Evolutionary conservation across 2,329 filamentous ascomycete species (phyloP), one percentile per base, ranked within the genome.

Genomic region (Epichloe sylvatica): DNA sequence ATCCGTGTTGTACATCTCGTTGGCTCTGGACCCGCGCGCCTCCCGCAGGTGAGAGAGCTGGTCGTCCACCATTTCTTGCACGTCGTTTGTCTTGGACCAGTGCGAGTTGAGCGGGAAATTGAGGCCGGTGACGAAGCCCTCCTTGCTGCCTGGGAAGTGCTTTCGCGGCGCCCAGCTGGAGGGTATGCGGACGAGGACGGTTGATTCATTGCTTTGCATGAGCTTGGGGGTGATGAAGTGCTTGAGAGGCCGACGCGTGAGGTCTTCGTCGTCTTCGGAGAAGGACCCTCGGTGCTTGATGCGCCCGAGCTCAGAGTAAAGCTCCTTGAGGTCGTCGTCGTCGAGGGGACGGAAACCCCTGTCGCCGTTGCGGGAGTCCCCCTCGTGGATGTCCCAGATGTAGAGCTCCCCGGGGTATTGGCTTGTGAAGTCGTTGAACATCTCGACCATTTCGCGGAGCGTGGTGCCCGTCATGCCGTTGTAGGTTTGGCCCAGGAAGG

Each of bases 341-440:
- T 49, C 21, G 17, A 57, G 39, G 0, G 12, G 3, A 4, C 36
- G 15, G n/a, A 38, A 54, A 6, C n/a, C 12, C 11, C 43, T 45
- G 13, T 42, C 17, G 2, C 45, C 39, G 19, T 41, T 46, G 37
- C 51, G 52, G 23, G 46, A 48, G 2, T 57, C 53, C 1, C 12
- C 13, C 2, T 7, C 5, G 36, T 62, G 54, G 12, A 67, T 50
- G 45, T 67, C 64, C 49, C 57, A 56, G 49, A 67, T 64, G 56
- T 62, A 56, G 43, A 66, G 55, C 52, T 67, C 64, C 11, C 64
- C 64, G 3, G 63, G 63, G 21, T 56, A 43, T 5, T 58, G 39
- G 0, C 50, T 33, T 44, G 59, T 62, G 53, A 64, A 67, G 4
- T 51, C 30, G 51, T 64, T 65, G 50, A 64, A 53, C 3, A 53